A percentile compares a stretch with the other conserved stretches of the same genome.
Evolutionary conservation across 1,284 basidiomycete genomes (phyloP).

Genomic region (Sporisorium reilianum): DNA sequence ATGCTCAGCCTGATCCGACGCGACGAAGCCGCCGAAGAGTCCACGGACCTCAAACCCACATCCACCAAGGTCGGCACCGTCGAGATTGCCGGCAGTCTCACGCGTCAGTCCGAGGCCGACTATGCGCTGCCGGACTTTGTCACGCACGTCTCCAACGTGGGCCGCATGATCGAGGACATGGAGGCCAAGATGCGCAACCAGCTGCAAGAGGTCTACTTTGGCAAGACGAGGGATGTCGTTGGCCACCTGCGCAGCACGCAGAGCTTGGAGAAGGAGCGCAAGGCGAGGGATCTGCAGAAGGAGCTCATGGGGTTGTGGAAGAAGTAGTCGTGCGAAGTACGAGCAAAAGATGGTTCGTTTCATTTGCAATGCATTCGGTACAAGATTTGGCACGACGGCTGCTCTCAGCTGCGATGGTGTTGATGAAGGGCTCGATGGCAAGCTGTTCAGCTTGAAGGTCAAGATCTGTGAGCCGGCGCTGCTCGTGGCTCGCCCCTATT

Average conservation of each 20-base stretch:
- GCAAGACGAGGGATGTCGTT: conserved; percentile 95
- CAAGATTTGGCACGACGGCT: too few species aligned
- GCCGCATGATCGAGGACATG: conserved; percentile 96
- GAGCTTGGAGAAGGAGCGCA: conserved; percentile 83
- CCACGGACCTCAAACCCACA: conserved; percentile 25
- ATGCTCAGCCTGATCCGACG: conserved; percentile 91
- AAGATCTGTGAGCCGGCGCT: too few species aligned
- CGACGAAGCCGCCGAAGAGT: conserved; percentile 70
- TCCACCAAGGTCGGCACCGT: conserved; percentile 77
- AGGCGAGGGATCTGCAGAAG: conserved; percentile 87
- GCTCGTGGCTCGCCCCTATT: neutral
- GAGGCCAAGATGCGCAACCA: conserved; percentile 98
- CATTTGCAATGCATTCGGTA: conserved; percentile 7
- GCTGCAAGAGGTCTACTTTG: conserved; percentile 87
- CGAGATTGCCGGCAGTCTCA: conserved; percentile 93
- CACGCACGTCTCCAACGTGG: conserved; percentile 91
- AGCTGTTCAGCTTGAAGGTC: too few species aligned
- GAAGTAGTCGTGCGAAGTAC: conserved; percentile 21
- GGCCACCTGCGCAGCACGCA: conserved; percentile 88
- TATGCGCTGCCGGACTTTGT: conserved; percentile 52
- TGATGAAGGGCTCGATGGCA: neutral
- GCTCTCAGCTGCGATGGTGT: too few species aligned
- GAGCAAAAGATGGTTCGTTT: neutral
- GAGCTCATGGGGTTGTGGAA: conserved; percentile 82
- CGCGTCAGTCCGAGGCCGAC: conserved; percentile 83